Conservation (phyloP, 108 stramenopile species). For the Pseudonitzschia delicatissima region DNA sequence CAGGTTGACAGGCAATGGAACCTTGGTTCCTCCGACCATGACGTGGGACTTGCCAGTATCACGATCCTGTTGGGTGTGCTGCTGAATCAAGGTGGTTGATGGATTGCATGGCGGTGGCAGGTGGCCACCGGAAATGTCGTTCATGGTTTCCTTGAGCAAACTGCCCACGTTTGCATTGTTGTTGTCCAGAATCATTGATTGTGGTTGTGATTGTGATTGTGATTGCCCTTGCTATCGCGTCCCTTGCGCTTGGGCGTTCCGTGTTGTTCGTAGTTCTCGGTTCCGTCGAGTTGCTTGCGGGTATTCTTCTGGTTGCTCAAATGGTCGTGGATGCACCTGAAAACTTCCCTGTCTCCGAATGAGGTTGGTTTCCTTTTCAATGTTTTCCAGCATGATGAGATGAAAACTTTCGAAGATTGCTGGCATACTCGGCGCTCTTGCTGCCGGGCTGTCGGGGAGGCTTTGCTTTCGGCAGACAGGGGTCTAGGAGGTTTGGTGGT, state of each 20-base stretch:
- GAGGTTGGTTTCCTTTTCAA: not conserved
- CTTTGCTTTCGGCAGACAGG: not conserved
- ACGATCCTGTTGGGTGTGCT: not conserved
- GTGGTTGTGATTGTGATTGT: not conserved
- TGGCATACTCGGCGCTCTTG: not conserved
- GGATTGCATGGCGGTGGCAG: too few species aligned
- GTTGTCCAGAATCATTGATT: not conserved
- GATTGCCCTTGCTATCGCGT: not conserved
- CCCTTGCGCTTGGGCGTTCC: not conserved
- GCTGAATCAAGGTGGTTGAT: constrained; percentile 5
- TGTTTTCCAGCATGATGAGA: constrained; percentile 1
- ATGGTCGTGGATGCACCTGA: too few species aligned
- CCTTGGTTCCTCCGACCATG: not conserved
- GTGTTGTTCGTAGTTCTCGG: not conserved
- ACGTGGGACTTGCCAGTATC: not conserved
- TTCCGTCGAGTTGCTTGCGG: not conserved
- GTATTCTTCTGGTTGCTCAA: too few species aligned
- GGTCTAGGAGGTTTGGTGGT: not conserved
- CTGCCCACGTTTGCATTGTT: constrained; percentile 2
- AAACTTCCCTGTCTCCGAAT: not conserved
- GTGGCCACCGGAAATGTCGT: constrained; percentile 5
- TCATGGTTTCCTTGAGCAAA: constrained; percentile 3
- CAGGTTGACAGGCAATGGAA: not conserved
- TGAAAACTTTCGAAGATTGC: constrained; percentile 7
- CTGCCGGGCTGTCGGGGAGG: not conserved